Percentiles rank a stretch among this genome's conserved stretches.
Evolutionary conservation across 176 grass and related monocot species (phyloP).

Genomic region (Eleusine indica): DNA sequence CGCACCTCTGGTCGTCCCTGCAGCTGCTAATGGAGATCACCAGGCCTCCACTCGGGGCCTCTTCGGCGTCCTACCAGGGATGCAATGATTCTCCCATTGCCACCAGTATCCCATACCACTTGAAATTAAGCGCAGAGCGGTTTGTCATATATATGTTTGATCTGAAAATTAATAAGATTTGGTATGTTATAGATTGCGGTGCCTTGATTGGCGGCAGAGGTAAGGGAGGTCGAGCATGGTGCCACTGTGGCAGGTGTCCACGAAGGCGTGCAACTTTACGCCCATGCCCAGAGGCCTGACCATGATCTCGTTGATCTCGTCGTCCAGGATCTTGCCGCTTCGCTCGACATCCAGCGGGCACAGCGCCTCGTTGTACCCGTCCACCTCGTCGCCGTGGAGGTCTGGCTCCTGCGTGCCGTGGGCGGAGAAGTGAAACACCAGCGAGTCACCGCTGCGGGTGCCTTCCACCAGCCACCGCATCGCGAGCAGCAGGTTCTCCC

Average conservation of each 20-base stretch:
- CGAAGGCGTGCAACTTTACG: conserved; percentile 84
- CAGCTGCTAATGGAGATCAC: conserved; percentile 83
- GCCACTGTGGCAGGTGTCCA: conserved; percentile 93
- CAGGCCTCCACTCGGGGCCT: conserved; percentile 59
- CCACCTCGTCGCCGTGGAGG: conserved; percentile 60
- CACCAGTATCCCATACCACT: conserved; percentile 43
- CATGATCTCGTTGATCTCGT: conserved; percentile 61
- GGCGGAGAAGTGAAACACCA: conserved; percentile 91
- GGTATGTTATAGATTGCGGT: no score
- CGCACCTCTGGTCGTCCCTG: conserved; percentile 48
- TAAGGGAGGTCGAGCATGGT: conserved; percentile 82
- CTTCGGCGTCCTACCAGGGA: conserved; percentile 37
- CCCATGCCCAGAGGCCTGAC: conserved; percentile 59
- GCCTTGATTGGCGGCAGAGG: conserved; percentile 80
- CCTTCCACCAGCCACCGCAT: conserved; percentile 81
- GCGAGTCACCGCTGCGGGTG: conserved; percentile 60
- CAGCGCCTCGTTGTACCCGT: conserved; percentile 87
- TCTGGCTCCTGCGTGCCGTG: conserved; percentile 90
- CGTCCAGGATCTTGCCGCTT: conserved; percentile 59
- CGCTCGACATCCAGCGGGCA: conserved; percentile 80
- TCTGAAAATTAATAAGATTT: no score
- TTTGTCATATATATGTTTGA: no score
- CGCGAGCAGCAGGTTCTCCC: conserved; percentile 61
- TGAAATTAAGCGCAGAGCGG: no score
- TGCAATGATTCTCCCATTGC: conserved; percentile 78